Conservation (phyloP, 139 green algal genomes). For the Eudorina sp. region DNA sequence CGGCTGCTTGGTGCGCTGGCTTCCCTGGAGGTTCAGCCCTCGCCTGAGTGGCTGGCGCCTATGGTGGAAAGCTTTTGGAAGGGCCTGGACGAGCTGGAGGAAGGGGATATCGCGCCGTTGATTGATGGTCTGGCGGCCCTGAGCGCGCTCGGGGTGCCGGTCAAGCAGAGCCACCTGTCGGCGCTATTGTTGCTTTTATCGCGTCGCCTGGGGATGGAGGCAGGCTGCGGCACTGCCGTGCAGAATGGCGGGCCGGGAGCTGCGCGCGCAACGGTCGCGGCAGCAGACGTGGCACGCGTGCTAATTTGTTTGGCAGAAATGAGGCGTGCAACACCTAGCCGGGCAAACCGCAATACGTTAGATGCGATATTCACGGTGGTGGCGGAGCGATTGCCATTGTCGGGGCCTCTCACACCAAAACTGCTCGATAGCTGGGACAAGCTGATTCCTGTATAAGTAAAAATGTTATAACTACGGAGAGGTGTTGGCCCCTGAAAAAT, state of each 20-base stretch:
- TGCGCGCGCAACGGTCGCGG: neutral
- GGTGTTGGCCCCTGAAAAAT: no score
- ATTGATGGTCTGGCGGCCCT: neutral
- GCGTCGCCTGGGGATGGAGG: neutral
- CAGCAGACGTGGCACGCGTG: constrained; percentile 1
- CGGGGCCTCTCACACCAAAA: constrained; percentile 9
- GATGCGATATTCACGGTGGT: neutral
- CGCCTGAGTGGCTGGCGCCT: neutral
- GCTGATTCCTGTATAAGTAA: constrained; percentile 35
- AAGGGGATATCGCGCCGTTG: neutral
- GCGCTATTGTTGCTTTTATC: neutral
- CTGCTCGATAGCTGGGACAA: constrained; percentile 42
- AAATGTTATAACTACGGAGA: no score
- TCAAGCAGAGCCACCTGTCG: constrained; percentile 26
- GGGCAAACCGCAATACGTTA: neutral
- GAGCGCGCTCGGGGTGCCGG: neutral
- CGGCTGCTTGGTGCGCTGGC: constrained; percentile 20
- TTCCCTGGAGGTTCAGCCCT: constrained; percentile 1
- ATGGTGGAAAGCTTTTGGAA: constrained; percentile 15
- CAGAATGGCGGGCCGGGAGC: no score
- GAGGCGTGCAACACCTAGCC: constrained; percentile 18
- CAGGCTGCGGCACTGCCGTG: no score
- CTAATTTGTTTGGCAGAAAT: constrained; percentile 26
- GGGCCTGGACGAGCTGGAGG: neutral
- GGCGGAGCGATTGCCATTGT: constrained; percentile 26